phyloP scores from a whole-genome alignment of 1,284 basidiomycete species.

The Boletus austroedulis region DNA sequence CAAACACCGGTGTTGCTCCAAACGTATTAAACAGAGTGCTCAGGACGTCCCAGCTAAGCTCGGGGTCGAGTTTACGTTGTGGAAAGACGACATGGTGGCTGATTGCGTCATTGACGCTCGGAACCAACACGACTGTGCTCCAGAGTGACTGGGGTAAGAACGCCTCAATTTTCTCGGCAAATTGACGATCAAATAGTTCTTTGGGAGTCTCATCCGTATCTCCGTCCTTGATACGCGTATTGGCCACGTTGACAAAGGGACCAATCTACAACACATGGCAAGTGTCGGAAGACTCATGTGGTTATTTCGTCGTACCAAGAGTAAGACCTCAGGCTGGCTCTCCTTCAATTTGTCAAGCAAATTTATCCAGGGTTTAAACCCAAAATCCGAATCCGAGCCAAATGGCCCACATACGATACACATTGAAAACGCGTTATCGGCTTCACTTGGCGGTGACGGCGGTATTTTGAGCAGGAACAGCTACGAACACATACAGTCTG shows the following conservation, averaged over 20 bases:
- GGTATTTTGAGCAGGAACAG: slow-evolving; percentile 49
- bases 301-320: slow-evolving; percentile 60
- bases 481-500: slow-evolving; percentile 31
- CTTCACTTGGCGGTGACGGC: slow-evolving; percentile 38
- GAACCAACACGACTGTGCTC: slow-evolving; percentile 75
- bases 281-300: background rate
- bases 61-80: slow-evolving; percentile 67
- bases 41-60: slow-evolving; percentile 49
- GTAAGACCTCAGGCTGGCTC: slow-evolving; percentile 70
- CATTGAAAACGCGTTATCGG: slow-evolving; percentile 54
- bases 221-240: slow-evolving; percentile 72
- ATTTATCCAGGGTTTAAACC: slow-evolving; percentile 65
- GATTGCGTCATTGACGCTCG: slow-evolving; percentile 80
- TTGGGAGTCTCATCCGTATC: slow-evolving; percentile 63
- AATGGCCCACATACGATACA: slow-evolving; percentile 79
- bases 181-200: slow-evolving; percentile 68
- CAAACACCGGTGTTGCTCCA: too few relatives aligned
- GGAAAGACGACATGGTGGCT: slow-evolving; percentile 84
- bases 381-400: slow-evolving; percentile 74
- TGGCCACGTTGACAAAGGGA: slow-evolving; percentile 81
- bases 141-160: slow-evolving; percentile 64
- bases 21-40: slow-evolving; percentile 16
- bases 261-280: slow-evolving; percentile 58
- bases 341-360: slow-evolving; percentile 57
- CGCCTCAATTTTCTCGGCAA: slow-evolving; percentile 57